Conservation (phyloP, 176 grass and related monocot species). For the Rhynchospora breviuscula region DNA sequence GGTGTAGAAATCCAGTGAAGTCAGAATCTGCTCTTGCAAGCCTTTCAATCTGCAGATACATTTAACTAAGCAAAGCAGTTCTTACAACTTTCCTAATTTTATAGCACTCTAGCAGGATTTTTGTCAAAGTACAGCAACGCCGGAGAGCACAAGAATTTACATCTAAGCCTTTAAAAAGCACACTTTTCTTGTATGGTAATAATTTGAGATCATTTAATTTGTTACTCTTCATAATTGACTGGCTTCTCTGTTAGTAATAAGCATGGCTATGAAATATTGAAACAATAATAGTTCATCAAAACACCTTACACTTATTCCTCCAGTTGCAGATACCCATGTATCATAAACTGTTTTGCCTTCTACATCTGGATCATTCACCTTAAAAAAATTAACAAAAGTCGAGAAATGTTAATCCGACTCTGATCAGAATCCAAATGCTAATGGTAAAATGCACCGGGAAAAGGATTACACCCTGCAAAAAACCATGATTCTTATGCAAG, state of each 20-base stretch:
- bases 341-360: constrained; percentile 60
- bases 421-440: background rate
- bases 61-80: background rate
- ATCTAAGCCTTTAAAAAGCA: background rate
- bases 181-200: no score
- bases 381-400: background rate
- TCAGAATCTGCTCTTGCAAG: constrained; percentile 96
- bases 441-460: background rate
- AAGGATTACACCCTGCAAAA: background rate
- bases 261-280: background rate
- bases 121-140: background rate
- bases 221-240: no score
- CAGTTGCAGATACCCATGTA: constrained; percentile 57
- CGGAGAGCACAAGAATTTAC: background rate
- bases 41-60: constrained; percentile 71
- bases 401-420: background rate
- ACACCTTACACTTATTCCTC: constrained; percentile 63
- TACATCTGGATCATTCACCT: constrained; percentile 88
- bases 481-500: background rate
- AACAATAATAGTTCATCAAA: background rate
- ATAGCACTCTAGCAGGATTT: background rate
- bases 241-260: background rate
- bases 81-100: background rate
- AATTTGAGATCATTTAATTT: no score
- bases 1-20: constrained; percentile 81